Evolutionary conservation across 2,329 filamentous ascomycete species (phyloP), one percentile per base, ranked within the genome.

Genomic region (Nemania sp.): DNA sequence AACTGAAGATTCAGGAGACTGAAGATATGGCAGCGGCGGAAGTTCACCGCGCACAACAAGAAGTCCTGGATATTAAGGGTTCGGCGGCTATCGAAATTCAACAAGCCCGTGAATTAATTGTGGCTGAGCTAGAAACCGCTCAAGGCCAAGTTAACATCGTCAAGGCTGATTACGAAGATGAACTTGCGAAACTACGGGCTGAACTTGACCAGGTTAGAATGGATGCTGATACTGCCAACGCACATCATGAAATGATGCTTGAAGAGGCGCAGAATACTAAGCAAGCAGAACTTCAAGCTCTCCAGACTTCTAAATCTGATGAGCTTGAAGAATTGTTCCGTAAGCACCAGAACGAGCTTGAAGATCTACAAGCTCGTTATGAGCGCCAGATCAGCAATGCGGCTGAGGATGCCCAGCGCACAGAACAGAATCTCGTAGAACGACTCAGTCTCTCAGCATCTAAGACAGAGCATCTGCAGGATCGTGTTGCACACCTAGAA

Each of bases 121-220:
- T 97, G 78, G 87, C 88, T 13, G 93, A 98, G 76, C 84, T 98
- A 38, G 93, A 97, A 66, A 85, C 89, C 45, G 92, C 94, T 59
- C 96, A 94, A 76, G 90, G 93, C 77, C 91, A 97, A 75, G 92
- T 95, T 79, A 95, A 97, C 75, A 87, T 92, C 62, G 89, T 95
- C 29, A 91, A 93, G 60, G 89, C 92, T 54, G 92, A 95, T 75
- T 87, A 97, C 11, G 94, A 97, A 78, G 89, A 91, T 66, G 92
- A 97, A 77, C 87, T 96, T 67, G 81, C 86, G 27, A 90, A 90
- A 74, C 82, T 94, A 29, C 90, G 93, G 61, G 82, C 86, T 22
- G 92, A 97, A 77, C 82, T 97, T 51, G 93, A 97, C 70, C 90
- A 90, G 73, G 86, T 92, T 64, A 91, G 87, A 76, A 85, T 96